phyloP scores from a whole-genome alignment of 2,329 filamentous ascomycete species.

The Pseudopithomyces chartarum region DNA sequence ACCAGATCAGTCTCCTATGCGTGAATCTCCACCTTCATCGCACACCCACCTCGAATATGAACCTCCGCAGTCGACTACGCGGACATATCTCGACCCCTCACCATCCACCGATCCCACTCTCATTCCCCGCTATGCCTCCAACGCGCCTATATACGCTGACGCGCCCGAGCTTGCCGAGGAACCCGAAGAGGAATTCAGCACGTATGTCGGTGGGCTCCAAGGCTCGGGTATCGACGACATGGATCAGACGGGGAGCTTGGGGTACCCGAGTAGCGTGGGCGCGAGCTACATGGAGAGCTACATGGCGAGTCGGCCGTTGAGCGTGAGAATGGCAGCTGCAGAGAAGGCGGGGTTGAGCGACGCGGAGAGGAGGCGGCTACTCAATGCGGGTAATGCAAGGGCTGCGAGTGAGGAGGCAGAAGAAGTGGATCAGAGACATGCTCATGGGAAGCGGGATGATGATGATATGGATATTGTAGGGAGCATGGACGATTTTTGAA shows the following conservation, averaged over 20 bases:
- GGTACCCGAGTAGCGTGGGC: slow-evolving; percentile 40
- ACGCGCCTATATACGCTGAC: slow-evolving; percentile 28
- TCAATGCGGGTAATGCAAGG: slow-evolving; percentile 9
- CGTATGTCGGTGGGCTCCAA: slow-evolving; percentile 42
- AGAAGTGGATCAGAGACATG: neutral
- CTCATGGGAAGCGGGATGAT: slow-evolving; percentile 18
- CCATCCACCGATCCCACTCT: slow-evolving; percentile 16
- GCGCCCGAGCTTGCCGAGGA: slow-evolving; percentile 16
- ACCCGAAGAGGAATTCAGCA: slow-evolving; percentile 32
- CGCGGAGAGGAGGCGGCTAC: slow-evolving; percentile 28
- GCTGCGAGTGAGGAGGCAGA: slow-evolving; percentile 5
- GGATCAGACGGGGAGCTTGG: slow-evolving; percentile 40
- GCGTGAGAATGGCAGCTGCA: slow-evolving; percentile 41
- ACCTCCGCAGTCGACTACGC: slow-evolving; percentile 22
- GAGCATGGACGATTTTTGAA: slow-evolving; percentile 41
- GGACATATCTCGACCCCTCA: slow-evolving; percentile 33
- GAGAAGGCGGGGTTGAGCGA: slow-evolving; percentile 34
- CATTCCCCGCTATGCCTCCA: slow-evolving; percentile 22
- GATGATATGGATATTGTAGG: slow-evolving; percentile 38
- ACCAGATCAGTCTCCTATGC: slow-evolving; percentile 14
- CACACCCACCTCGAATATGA: slow-evolving; percentile 21
- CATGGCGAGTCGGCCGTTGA: slow-evolving; percentile 42
- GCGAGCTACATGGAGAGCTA: slow-evolving; percentile 46
- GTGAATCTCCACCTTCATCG: slow-evolving; percentile 19
- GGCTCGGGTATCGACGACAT: slow-evolving; percentile 42